Evolutionary conservation across 2,329 filamentous ascomycete species (phyloP).

Genomic region (Aureobasidium musti): DNA sequence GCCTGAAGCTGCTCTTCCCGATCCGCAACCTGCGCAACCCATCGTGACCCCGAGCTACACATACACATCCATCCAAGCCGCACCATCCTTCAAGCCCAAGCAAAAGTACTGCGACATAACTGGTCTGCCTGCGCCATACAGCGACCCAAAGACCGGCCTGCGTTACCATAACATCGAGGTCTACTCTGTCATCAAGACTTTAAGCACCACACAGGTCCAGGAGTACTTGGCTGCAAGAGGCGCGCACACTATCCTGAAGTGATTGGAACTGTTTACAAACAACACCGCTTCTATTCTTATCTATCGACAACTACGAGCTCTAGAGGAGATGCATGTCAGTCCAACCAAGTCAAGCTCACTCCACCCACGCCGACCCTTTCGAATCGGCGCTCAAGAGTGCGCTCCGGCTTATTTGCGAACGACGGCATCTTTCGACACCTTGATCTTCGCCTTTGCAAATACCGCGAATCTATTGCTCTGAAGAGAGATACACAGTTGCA

Average conservation of each 20-base stretch:
- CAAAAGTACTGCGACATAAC: constrained; percentile 96
- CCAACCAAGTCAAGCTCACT: constrained; percentile 94
- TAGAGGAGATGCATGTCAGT: constrained; percentile 60
- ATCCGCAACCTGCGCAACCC: constrained; percentile 47
- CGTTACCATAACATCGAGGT: constrained; percentile 93
- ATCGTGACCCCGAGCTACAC: constrained; percentile 66
- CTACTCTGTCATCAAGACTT: constrained; percentile 75
- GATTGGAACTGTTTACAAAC: constrained; percentile 39
- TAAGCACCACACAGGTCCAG: constrained; percentile 82
- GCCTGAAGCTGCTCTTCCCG: constrained; percentile 66
- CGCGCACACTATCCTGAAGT: constrained; percentile 92
- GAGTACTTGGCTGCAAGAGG: constrained; percentile 86
- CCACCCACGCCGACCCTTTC: constrained; percentile 84
- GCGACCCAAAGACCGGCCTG: constrained; percentile 91
- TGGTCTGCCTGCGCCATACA: constrained; percentile 85
- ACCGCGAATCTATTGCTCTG: constrained; percentile 35
- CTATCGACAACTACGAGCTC: background rate
- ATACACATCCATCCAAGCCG: constrained; percentile 95
- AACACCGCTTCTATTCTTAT: background rate
- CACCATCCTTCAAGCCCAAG: constrained; percentile 76
- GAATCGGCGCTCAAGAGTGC: constrained; percentile 76
- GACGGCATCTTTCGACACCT: constrained; percentile 31
- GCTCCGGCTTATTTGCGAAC: constrained; percentile 99
- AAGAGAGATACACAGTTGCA: constrained; percentile 37
- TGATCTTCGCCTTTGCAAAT: constrained; percentile 66